Evolutionary conservation across 2,329 filamentous ascomycete species (phyloP).

Genomic region (Phaeosphaeria sp.): DNA sequence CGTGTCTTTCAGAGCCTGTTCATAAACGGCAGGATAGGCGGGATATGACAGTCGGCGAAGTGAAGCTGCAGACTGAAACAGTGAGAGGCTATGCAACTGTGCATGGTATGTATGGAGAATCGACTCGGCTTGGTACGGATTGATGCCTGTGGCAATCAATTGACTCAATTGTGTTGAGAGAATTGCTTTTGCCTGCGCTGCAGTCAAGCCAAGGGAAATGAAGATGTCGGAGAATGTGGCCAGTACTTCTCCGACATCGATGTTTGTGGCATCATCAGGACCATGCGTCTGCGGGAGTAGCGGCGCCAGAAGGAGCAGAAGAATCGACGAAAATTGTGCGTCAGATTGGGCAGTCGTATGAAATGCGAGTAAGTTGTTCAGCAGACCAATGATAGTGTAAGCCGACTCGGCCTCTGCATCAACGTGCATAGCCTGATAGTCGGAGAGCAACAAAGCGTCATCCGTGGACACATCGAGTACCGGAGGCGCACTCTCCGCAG

Average conservation of each 20-base stretch:
- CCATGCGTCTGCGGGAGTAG: slow-evolving; percentile 53
- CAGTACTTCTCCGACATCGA: slow-evolving; percentile 42
- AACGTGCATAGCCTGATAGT: slow-evolving; percentile 45
- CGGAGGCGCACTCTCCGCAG: slow-evolving; percentile 34
- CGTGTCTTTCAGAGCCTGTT: slow-evolving; percentile 62
- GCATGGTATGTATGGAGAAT: slow-evolving; percentile 66
- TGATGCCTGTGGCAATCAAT: slow-evolving; percentile 53
- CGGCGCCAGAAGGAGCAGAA: slow-evolving; percentile 56
- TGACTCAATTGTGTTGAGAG: slow-evolving; percentile 50
- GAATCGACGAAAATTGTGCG: slow-evolving; percentile 55
- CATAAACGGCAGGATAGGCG: slow-evolving; percentile 63
- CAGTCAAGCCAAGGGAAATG: slow-evolving; percentile 44
- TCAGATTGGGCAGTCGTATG: slow-evolving; percentile 52
- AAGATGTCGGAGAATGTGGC: slow-evolving; percentile 51
- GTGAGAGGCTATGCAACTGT: slow-evolving; percentile 56
- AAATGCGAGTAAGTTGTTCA: slow-evolving; percentile 51
- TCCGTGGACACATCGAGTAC: slow-evolving; percentile 33
- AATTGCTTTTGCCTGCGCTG: slow-evolving; percentile 49
- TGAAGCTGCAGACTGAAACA: slow-evolving; percentile 61
- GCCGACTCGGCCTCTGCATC: slow-evolving; percentile 44
- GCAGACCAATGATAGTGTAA: slow-evolving; percentile 52
- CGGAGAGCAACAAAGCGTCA: slow-evolving; percentile 42
- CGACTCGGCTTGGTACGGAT: slow-evolving; percentile 61
- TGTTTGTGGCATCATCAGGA: slow-evolving; percentile 31
- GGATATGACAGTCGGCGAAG: slow-evolving; percentile 64